These are phyloP conservation scores for Hypoxylon sp. DNA, from an alignment of 2,329 filamentous ascomycete species.

Conservation along the genomic window DNA sequence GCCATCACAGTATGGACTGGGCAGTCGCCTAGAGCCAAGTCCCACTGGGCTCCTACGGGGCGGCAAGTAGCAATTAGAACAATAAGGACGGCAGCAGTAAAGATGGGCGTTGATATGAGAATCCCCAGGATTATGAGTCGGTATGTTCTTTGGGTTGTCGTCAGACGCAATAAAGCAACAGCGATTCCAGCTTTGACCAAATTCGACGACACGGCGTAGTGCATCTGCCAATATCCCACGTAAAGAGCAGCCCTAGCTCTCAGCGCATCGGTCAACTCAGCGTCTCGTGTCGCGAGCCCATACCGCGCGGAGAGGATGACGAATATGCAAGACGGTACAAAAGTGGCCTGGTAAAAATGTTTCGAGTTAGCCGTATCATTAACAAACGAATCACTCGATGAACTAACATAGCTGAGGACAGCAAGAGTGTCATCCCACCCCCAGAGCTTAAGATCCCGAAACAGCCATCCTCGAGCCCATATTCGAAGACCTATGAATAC, in stretches of 20 bases:
- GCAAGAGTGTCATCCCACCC: conserved; percentile 27
- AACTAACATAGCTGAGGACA: conserved; percentile 20
- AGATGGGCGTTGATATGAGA: conserved; percentile 8
- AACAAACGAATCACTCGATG: background rate
- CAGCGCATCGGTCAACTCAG: conserved; percentile 9
- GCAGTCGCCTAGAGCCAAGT: conserved; percentile 14
- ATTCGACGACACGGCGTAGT: conserved; percentile 24
- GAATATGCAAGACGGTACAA: conserved; percentile 17
- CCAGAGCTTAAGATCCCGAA: conserved; percentile 15
- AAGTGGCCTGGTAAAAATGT: conserved; percentile 1
- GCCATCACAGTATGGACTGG: conserved; percentile 20
- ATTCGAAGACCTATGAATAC: conserved; percentile 16
- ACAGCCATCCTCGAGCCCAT: conserved; percentile 21
- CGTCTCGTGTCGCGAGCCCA: conserved; percentile 18
- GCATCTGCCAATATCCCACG: conserved; percentile 25
- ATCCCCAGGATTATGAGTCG: conserved; percentile 11
- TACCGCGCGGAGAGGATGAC: conserved; percentile 18
- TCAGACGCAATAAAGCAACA: conserved; percentile 18
- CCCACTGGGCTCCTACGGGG: conserved; percentile 23
- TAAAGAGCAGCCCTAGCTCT: conserved; percentile 21
- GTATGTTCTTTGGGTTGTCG: conserved; percentile 6
- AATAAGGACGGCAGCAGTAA: conserved; percentile 7
- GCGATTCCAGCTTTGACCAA: conserved; percentile 29
- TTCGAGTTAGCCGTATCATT: background rate
- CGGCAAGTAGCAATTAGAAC: conserved; percentile 11